Conservation (phyloP, 2,329 filamentous ascomycete genomes). For the Cladophialophora yegresii region DNA sequence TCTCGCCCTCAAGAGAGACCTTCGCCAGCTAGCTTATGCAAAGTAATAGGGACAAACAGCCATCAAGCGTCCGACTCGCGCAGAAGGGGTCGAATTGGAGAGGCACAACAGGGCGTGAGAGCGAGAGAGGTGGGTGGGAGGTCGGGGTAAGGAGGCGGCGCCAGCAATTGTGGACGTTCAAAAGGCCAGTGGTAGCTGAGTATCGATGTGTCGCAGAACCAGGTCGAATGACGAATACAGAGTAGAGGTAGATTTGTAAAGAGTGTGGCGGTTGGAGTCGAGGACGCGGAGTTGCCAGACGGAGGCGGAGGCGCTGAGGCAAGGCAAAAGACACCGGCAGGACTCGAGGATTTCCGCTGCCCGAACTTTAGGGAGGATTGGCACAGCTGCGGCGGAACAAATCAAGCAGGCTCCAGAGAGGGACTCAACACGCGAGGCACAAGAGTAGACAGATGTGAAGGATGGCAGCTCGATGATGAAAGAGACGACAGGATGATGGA, state of each 20-base stretch:
- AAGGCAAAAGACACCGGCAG: conserved; percentile 21
- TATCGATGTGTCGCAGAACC: not conserved
- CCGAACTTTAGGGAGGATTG: not conserved
- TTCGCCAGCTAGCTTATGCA: conserved; percentile 14
- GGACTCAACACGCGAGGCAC: conserved; percentile 1
- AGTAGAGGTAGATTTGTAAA: conserved; percentile 19
- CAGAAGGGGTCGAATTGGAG: not conserved
- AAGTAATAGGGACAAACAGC: conserved; percentile 9
- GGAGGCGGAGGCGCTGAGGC: conserved; percentile 25
- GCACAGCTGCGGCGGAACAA: conserved; percentile 3
- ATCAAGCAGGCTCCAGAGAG: conserved; percentile 10
- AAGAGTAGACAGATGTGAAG: conserved; percentile 12
- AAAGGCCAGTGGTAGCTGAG: not conserved
- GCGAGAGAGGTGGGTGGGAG: not conserved
- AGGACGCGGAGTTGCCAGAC: conserved; percentile 24
- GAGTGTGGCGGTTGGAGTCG: conserved; percentile 29
- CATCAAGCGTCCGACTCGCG: conserved; percentile 20
- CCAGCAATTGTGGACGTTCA: not conserved
- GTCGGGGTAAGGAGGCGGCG: conserved; percentile 1
- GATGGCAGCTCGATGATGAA: conserved; percentile 4
- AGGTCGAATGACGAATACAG: conserved; percentile 2
- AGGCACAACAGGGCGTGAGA: not conserved
- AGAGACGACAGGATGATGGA: conserved; percentile 10
- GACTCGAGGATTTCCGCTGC: conserved; percentile 16
- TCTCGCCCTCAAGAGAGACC: not conserved